phyloP scores from a whole-genome alignment of 129 eudicot species.

The Scalesia atractyloides region DNA sequence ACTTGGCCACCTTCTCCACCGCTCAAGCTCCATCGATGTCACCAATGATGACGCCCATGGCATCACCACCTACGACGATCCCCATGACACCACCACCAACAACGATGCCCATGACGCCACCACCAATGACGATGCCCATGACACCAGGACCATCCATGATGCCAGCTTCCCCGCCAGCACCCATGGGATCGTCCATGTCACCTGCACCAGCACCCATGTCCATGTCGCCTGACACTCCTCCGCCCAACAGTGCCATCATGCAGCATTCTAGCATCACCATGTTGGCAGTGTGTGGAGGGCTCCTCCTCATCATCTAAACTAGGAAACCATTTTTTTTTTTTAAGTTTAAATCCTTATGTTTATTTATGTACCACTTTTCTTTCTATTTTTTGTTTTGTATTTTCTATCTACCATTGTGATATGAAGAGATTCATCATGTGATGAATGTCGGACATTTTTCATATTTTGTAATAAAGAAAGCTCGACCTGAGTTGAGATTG shows the following conservation, averaged over 20 bases:
- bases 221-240: neutral
- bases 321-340: neutral
- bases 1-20: neutral
- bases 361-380: conserved; percentile 7
- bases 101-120: neutral
- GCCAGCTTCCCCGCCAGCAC: neutral
- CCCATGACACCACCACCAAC: neutral
- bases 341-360: neutral
- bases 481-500: neutral
- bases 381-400: neutral
- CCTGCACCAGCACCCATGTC: neutral
- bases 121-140: neutral
- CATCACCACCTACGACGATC: neutral
- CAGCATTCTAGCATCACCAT: neutral
- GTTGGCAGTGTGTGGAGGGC: neutral
- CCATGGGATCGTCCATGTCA: neutral
- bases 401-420: neutral
- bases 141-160: neutral
- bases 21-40: conserved; percentile 8
- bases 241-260: neutral
- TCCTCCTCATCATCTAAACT: conserved; percentile 6
- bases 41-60: neutral
- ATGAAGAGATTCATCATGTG: conserved; percentile 7
- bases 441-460: neutral
- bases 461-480: neutral